A percentile compares a stretch with the other conserved stretches of the same genome.
phyloP scores from a whole-genome alignment of 2,329 filamentous ascomycete species.

The Neofusicoccum ribis region DNA sequence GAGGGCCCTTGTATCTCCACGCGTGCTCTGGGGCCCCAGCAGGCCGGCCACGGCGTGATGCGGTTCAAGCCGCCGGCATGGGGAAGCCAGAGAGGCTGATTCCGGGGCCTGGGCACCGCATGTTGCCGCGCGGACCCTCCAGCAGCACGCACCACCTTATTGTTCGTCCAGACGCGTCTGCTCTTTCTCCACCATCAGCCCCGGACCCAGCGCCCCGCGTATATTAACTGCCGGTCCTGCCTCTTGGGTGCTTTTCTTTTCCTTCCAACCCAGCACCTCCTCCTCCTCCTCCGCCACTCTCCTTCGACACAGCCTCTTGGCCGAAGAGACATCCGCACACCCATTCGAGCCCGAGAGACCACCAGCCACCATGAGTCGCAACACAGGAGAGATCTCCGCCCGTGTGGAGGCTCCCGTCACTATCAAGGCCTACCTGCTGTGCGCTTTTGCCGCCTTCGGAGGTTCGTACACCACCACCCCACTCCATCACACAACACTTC shows the following conservation, averaged over 20 bases:
- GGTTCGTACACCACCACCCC: slow-evolving; percentile 20
- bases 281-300: background rate
- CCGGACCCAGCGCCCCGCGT: background rate
- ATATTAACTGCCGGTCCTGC: background rate
- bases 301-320: background rate
- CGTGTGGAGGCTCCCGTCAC: slow-evolving; percentile 56
- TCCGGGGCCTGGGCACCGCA: background rate
- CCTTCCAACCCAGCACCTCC: background rate
- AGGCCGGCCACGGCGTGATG: background rate
- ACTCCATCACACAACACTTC: too few relatives aligned
- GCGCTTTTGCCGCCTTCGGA: slow-evolving; percentile 52
- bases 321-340: background rate
- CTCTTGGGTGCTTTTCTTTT: background rate
- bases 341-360: background rate
- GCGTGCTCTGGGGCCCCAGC: background rate
- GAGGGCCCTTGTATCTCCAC: background rate
- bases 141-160: background rate
- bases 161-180: background rate
- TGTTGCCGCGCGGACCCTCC: slow-evolving; percentile 3
- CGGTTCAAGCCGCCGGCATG: background rate
- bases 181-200: background rate
- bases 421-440: slow-evolving; percentile 47
- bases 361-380: slow-evolving; percentile 24
- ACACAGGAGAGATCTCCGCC: slow-evolving; percentile 28
- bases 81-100: background rate